phyloP scores from a whole-genome alignment of 2,329 filamentous ascomycete species.

The Diaporthe longicolla region DNA sequence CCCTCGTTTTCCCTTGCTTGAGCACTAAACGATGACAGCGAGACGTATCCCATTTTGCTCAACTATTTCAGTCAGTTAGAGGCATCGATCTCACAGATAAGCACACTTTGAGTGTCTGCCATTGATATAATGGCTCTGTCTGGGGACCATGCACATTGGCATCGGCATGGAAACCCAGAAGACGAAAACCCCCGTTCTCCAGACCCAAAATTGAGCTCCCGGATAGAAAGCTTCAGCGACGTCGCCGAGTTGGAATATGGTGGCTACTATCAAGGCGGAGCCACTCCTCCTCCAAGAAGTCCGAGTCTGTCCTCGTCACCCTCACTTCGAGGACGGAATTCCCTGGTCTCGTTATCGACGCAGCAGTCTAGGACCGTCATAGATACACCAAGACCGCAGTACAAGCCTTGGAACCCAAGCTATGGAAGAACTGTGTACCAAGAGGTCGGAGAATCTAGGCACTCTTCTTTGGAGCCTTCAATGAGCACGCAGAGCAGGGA shows the following conservation, averaged over 20 bases:
- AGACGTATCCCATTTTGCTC: not conserved
- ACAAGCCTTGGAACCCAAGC: not conserved
- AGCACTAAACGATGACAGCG: not conserved
- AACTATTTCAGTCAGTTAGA: not conserved
- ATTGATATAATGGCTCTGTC: slow-evolving; percentile 16
- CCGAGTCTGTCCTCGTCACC: slow-evolving; percentile 19
- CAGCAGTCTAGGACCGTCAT: slow-evolving; percentile 41
- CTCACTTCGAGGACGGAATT: slow-evolving; percentile 53
- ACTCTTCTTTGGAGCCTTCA: slow-evolving; percentile 47
- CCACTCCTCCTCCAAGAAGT: slow-evolving; percentile 26
- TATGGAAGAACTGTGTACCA: slow-evolving; percentile 42
- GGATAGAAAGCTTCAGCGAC: slow-evolving; percentile 51
- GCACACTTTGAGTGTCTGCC: not conserved
- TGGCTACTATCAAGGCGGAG: slow-evolving; percentile 73
- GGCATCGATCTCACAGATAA: not conserved
- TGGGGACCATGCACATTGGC: not conserved
- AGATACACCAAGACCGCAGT: not conserved
- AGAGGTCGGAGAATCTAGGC: slow-evolving; percentile 35
- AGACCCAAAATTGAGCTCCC: slow-evolving; percentile 33
- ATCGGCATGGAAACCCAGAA: not conserved
- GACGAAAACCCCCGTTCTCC: not conserved
- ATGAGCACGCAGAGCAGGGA: slow-evolving; percentile 56
- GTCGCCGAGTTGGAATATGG: slow-evolving; percentile 50
- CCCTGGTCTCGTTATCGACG: slow-evolving; percentile 58
- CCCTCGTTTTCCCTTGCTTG: not conserved